These are phyloP conservation scores for Podila clonocystis DNA, from an alignment of 192 early-diverging fungal genomes.

Conservation along the genomic window DNA sequence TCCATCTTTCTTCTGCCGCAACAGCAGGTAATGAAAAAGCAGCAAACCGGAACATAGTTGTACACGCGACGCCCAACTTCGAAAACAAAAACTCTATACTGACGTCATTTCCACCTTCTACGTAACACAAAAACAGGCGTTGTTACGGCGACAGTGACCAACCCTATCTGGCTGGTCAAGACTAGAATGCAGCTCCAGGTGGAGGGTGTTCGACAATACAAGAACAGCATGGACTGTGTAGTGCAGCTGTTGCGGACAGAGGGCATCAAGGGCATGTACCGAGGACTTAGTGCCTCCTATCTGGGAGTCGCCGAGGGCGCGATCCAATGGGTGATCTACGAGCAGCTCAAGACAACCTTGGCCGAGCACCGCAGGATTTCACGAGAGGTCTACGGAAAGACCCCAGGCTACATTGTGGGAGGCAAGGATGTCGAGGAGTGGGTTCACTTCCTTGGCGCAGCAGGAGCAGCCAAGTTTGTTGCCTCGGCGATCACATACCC, in stretches of 20 bases:
- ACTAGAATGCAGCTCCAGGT: conserved; percentile 93
- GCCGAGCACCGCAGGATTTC: conserved; percentile 29
- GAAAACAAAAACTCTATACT: neutral
- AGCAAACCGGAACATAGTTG: too few relatives aligned
- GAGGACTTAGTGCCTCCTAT: conserved; percentile 91
- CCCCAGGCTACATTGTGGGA: conserved; percentile 26
- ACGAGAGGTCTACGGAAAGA: conserved; percentile 5
- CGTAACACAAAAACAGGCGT: conserved; percentile 51
- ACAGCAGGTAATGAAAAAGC: conserved; percentile 63
- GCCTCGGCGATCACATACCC: conserved; percentile 93
- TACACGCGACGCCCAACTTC: too few relatives aligned
- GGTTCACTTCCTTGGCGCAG: conserved; percentile 85
- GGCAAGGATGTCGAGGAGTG: conserved; percentile 68
- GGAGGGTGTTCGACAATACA: conserved; percentile 61
- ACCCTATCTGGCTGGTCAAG: conserved; percentile 98
- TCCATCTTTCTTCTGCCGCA: conserved; percentile 85
- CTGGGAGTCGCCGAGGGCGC: conserved; percentile 89
- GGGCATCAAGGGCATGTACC: conserved; percentile 87
- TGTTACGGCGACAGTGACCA: conserved; percentile 84
- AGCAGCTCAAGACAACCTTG: conserved; percentile 77
- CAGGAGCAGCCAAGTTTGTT: conserved; percentile 86
- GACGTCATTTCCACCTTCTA: neutral
- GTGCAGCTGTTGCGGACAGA: conserved; percentile 76
- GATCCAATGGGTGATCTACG: conserved; percentile 97
- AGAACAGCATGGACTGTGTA: conserved; percentile 83